Base-by-base conservation (phyloP, 148 eudicot species). In the Rhododendron williamsianum region DNA sequence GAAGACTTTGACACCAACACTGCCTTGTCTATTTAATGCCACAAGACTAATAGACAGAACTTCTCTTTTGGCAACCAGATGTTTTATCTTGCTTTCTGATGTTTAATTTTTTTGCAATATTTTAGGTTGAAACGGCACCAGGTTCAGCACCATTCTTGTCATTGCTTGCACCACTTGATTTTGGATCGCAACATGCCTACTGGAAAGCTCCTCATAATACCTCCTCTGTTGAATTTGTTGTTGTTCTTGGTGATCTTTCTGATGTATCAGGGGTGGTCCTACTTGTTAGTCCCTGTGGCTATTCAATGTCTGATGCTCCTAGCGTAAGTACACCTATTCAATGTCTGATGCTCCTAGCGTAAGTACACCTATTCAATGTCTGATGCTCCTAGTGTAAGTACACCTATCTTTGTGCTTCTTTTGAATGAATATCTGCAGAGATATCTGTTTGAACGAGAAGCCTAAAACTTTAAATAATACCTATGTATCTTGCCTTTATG, bases 321-420 rank as follows among this genome's bases (percentile, higher is more conserved):
- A 90, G 90, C 15, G 99, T 95, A 92, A 91, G 96, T 91, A 38
- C 80, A 9, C 78, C 25, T 30, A 65, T 38, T 90, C 97, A 86
- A 92, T 92, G 92, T 89, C 94, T 49, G 99, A 96, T 90, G 92
- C 98, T 84, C 99, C 99, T 87, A 90, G 90, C 11, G 99, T 95
- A 92, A 91, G 95, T 91, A 38, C 80, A 9, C 78, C 25, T 30
- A 65, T 38, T 90, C 97, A 86, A 92, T 92, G 92, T 89, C 94
- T 49, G 99, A 96, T 90, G 92, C 98, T 84, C 99, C 99, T 87
- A 90, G 90, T 11, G 99, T 95, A 92, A 91, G 95, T 91, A 38
- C 80, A 9, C 78, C 25, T 30, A 65, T 38, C 33, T 85, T 82
- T 69, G 48, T 73, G 74, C 56, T 54, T 73, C 56, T 83, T 78